Conservation (phyloP, 164 flowering plant genomes). For the Berberis vulgaris region DNA sequence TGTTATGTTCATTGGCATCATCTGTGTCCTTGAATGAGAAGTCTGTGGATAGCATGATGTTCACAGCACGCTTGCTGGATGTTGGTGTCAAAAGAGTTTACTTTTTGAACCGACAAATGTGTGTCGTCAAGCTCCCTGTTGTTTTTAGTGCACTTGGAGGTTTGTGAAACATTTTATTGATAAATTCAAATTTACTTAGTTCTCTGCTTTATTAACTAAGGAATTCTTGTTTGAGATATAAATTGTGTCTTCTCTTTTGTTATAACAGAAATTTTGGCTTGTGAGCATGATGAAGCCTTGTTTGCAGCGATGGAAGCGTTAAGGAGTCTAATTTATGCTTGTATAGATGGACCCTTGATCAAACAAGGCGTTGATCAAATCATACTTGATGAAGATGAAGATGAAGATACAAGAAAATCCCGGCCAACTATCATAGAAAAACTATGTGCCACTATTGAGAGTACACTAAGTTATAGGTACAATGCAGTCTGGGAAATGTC, state of each 20-base stretch:
- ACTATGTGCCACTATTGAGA: constrained; percentile 68
- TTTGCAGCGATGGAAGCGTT: constrained; percentile 61
- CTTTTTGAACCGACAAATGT: constrained; percentile 48
- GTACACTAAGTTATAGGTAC: constrained; percentile 70
- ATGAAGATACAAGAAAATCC: constrained; percentile 29
- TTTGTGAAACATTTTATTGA: constrained; percentile 11
- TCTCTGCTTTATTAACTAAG: not conserved
- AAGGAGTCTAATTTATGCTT: constrained; percentile 50
- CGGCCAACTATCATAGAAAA: constrained; percentile 75
- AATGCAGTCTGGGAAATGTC: constrained; percentile 72
- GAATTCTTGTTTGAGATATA: not conserved
- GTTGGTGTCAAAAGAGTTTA: constrained; percentile 63
- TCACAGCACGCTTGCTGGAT: constrained; percentile 67
- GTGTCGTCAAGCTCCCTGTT: constrained; percentile 66
- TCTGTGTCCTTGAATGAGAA: constrained; percentile 45
- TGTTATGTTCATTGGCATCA: constrained; percentile 52
- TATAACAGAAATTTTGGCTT: constrained; percentile 65
- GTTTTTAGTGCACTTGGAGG: constrained; percentile 77
- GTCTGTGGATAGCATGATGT: constrained; percentile 66
- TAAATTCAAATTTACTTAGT: not conserved
- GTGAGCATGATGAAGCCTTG: constrained; percentile 76
- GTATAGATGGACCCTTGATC: constrained; percentile 72
- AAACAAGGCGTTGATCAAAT: constrained; percentile 67
- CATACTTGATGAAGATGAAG: constrained; percentile 11
- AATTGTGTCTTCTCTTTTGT: not conserved